A percentile compares a stretch with the other conserved stretches of the same genome.
Conservation (phyloP, 768 basidiomycete genomes). For the Sutorius australiensis region DNA sequence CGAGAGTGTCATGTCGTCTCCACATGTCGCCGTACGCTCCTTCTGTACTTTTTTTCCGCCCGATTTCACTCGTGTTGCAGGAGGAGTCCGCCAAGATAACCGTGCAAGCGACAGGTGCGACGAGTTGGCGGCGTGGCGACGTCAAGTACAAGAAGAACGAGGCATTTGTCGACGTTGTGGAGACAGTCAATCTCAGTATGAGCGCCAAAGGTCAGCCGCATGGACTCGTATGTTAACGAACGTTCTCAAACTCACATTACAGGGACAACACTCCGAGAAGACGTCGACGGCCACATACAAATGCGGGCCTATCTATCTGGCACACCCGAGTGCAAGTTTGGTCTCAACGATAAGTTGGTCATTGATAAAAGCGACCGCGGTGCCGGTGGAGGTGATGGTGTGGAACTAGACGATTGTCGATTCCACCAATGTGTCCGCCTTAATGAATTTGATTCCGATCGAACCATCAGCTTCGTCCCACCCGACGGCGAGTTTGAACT, state of each 20-base stretch:
- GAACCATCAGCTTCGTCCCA: slow-evolving; percentile 95
- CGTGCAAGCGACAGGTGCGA: slow-evolving; percentile 93
- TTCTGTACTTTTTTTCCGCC: background rate
- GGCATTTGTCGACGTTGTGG: slow-evolving; percentile 99
- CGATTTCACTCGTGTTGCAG: slow-evolving; percentile 36
- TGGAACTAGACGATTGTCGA: slow-evolving; percentile 96
- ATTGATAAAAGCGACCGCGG: slow-evolving; percentile 76
- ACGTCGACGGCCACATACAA: slow-evolving; percentile 96
- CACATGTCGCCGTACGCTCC: slow-evolving; percentile 70
- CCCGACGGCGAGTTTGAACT: slow-evolving; percentile 99
- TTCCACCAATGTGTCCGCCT: slow-evolving; percentile 98
- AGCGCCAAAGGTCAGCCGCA: slow-evolving; percentile 72
- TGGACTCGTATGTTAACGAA: background rate
- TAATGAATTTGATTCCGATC: slow-evolving; percentile 88
- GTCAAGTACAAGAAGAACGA: slow-evolving; percentile 99
- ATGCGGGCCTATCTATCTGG: slow-evolving; percentile 98
- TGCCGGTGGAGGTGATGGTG: slow-evolving; percentile 59
- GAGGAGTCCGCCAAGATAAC: slow-evolving; percentile 98
- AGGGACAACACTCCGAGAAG: slow-evolving; percentile 91
- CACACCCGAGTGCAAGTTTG: slow-evolving; percentile 98
- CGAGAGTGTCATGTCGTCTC: slow-evolving; percentile 85
- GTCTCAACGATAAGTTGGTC: slow-evolving; percentile 96
- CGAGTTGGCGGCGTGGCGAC: slow-evolving; percentile 91
- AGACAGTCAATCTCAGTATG: slow-evolving; percentile 95
- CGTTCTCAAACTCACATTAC: slow-evolving; percentile 1